Base-by-base conservation (phyloP, 352 stramenopile genomes). In the Pythium oligandrum region DNA sequence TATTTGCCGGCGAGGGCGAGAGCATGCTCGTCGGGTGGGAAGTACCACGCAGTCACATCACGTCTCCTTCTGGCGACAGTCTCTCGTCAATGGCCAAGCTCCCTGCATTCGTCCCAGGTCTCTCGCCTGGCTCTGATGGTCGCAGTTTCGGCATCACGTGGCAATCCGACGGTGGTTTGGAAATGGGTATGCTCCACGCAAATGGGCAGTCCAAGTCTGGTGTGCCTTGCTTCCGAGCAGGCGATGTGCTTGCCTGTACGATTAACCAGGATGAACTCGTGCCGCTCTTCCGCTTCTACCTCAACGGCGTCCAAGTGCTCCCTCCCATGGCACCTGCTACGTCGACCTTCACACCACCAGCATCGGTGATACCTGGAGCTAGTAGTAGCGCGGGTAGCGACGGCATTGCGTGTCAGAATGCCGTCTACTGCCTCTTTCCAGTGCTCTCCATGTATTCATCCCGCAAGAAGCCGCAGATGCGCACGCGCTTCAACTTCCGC, bases 1-100 rank as follows among this genome's bases (percentile, higher is more conserved):
- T 71, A 38, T 78, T 86, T 54, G 71, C 61, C 2, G 71, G 73
- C 8, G 75, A 83, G 10, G 78, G 81, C n/a, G 78, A 86, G 51
- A 92, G 75, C 51, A 54, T 92, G 8, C 53, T 88, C n/a, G 49
- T 92, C 3, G 81, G 78, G n/a, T 92, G 81, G 81, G 81, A 92
- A 54, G 70, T 88, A 30, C 75, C 78, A 7, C 68, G 77, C 6
- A 12, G 7, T 12, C 7, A 8, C 7, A 1, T 42, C 38, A 12
- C 38, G 17, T 52, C 31, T 9, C 33, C 36, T 8, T 26, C 17
- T 26, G 17, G 17, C 17, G 17, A 26, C 17, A 26, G 0, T 26
- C 17, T 26, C 17, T 44, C 32, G 7, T 51, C 49, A 6, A 11
- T 32, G 4, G 17, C 34, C 1, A 3, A 10, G 32, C 45, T 55